phyloP scores from a whole-genome alignment of 208 protist genomes.

The Trypanosoma cruzi region DNA sequence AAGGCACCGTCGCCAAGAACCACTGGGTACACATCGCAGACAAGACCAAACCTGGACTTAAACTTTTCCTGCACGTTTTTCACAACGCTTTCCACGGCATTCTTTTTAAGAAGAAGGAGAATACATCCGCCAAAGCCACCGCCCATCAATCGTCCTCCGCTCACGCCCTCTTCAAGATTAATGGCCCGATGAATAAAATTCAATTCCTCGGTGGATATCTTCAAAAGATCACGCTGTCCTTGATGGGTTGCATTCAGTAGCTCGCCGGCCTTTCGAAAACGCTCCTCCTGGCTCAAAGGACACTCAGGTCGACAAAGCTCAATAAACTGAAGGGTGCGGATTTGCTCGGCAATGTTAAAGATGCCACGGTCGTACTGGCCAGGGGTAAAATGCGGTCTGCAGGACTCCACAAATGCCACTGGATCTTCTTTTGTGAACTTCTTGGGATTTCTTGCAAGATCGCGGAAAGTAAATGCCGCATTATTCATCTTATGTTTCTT shows the following conservation, averaged over 20 bases:
- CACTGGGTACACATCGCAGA: constrained; percentile 53
- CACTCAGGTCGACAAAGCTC: constrained; percentile 43
- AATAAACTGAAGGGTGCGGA: constrained; percentile 64
- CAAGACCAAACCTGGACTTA: constrained; percentile 51
- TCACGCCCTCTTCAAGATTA: constrained; percentile 56
- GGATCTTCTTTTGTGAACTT: constrained; percentile 57
- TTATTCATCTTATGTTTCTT: constrained; percentile 53
- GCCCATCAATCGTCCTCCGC: constrained; percentile 79
- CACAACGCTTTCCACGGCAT: constrained; percentile 49
- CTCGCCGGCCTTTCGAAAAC: constrained; percentile 52
- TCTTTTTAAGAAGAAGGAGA: constrained; percentile 49
- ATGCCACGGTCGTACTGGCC: constrained; percentile 50
- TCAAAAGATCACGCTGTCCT: constrained; percentile 59
- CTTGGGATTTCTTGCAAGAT: constrained; percentile 47
- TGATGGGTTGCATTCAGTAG: constrained; percentile 62
- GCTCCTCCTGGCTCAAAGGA: constrained; percentile 38
- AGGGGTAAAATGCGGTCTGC: constrained; percentile 48
- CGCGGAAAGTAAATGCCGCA: constrained; percentile 54
- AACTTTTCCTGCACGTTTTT: constrained; percentile 43
- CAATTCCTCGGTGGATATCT: constrained; percentile 74
- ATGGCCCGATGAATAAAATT: constrained; percentile 68
- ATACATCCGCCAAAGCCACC: constrained; percentile 89
- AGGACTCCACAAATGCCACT: constrained; percentile 51
- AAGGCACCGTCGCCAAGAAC: constrained; percentile 57
- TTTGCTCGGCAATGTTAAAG: constrained; percentile 63